Base-by-base conservation (phyloP, 257 asterid species). In the Linaria vulgaris region DNA sequence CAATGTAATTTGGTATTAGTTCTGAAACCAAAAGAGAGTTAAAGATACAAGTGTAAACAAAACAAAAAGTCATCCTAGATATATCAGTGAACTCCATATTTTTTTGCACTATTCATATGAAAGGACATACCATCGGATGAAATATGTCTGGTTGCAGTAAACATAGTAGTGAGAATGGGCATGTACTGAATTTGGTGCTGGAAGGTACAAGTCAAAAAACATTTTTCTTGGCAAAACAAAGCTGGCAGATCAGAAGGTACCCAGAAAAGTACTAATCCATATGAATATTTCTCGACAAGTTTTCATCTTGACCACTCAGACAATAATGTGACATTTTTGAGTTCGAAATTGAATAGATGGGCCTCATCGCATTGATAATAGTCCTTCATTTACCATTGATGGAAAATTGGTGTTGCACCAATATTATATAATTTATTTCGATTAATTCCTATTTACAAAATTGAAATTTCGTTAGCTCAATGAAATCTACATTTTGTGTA, bases 241-340 rank as follows among this genome's bases (percentile, higher is more conserved):
- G 70, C 70, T 54, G 70, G 56, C 61, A 64, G 37, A 12, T 57
- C 46, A 66, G 70, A 17, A n/a, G 37, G 52, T 51, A 39, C 25
- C 68, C 68, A 63, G 48, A 63, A 12, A 63, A 65, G 62, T 65
- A 65, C 62, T 12, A 43, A 30, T 22, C 27, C 64, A 15, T 44
- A 41, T 9, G 16, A 13, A 2, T 30, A 54, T 66, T 55, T 66
- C 63, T 24, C 19, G 63, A 43, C 59, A 66, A 58, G 30, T 23
- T 66, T 24, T 31, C 31, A 44, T 23, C 55, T 66, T 66, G 61
- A 66, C 70, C 50, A 39, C 30, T 64, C 52, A 57, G 67, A 61
- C 67, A 61, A 46, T 12, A 61, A 44, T 61, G 56, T 30, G 43
- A 65, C 17, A 34, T 22, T 59, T 23, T 39, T 44, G 46, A 38